These are phyloP conservation scores for Annona cherimola DNA, from an alignment of 164 flowering plant species.

Conservation along the genomic window DNA sequence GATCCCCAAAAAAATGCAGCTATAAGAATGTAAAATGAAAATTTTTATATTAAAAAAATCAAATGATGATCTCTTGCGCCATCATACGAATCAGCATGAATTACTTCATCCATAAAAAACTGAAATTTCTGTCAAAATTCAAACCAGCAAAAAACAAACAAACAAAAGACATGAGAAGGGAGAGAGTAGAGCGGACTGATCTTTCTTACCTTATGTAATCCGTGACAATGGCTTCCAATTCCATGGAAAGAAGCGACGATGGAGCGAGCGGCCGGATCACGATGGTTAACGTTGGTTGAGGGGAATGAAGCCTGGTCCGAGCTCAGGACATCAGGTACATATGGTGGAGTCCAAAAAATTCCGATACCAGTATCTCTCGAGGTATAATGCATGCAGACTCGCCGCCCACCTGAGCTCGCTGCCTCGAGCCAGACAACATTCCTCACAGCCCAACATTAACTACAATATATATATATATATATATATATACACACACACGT, in stretches of 20 bases:
- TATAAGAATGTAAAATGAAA: background rate
- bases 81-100: background rate
- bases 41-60: background rate
- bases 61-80: background rate
- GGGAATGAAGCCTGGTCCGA: conserved; percentile 48
- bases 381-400: background rate
- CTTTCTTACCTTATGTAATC: background rate
- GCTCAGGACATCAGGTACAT: conserved; percentile 14
- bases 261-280: background rate
- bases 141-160: background rate
- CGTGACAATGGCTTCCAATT: background rate
- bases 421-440: conserved; percentile 16
- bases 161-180: background rate
- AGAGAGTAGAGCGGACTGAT: background rate
- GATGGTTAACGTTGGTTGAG: conserved; percentile 20
- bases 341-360: background rate
- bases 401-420: background rate
- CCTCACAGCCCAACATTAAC: conserved; percentile 12
- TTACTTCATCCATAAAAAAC: background rate
- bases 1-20: background rate
- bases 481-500: background rate
- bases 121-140: background rate
- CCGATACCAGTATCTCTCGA: background rate
- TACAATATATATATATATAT: background rate
- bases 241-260: background rate